Evolutionary conservation across 208 protist species (phyloP).

Genomic region (Leishmania braziliensis): DNA sequence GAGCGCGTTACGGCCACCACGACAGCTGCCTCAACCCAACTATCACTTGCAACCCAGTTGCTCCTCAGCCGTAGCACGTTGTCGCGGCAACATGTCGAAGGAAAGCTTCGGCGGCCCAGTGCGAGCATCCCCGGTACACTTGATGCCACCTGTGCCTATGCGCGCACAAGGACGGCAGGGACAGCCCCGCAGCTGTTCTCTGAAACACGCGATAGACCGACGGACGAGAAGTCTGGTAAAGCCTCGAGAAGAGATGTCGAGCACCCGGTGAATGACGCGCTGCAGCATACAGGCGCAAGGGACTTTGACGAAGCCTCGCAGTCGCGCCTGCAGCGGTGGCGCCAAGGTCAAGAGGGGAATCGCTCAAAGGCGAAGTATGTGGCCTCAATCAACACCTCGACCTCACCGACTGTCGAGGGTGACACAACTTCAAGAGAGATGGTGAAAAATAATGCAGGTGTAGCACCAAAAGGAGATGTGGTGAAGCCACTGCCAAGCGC

Average conservation of each 20-base stretch:
- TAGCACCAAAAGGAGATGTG: background rate
- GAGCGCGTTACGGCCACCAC: background rate
- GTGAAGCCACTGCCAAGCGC: background rate
- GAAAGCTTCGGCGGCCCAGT: background rate
- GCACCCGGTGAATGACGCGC: too few relatives aligned
- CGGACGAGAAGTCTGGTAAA: background rate
- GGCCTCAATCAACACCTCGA: background rate
- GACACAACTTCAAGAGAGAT: background rate
- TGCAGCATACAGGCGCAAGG: background rate
- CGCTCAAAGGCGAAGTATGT: background rate
- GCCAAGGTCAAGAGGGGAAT: conserved; percentile 21
- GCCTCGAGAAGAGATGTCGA: background rate
- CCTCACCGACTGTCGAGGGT: background rate
- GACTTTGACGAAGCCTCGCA: conserved; percentile 9
- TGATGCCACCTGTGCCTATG: background rate
- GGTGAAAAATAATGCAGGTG: background rate
- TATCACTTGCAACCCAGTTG: background rate
- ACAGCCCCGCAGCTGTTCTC: background rate
- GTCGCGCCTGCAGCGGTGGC: conserved; percentile 26
- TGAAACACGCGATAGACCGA: background rate
- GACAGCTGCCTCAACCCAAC: too few relatives aligned
- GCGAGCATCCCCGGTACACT: background rate
- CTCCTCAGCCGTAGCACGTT: background rate
- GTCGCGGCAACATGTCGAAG: background rate
- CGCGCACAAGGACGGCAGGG: background rate